Conservation (phyloP, 2,329 filamentous ascomycete genomes). For the Cryphonectria japonica region DNA sequence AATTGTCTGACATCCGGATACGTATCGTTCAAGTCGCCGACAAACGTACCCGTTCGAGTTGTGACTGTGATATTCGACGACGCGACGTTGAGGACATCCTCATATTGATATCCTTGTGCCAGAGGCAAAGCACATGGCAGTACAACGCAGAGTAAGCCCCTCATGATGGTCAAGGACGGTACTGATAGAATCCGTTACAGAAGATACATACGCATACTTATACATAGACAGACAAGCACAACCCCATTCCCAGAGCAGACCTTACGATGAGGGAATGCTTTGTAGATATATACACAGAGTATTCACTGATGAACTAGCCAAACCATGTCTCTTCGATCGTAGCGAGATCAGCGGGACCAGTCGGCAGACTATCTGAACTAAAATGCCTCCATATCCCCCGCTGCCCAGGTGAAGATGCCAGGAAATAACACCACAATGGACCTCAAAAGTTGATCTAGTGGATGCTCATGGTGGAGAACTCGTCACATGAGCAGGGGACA, state of each 20-base stretch:
- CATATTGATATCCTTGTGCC: slow-evolving; percentile 6
- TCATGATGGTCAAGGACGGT: neutral
- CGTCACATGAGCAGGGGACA: slow-evolving; percentile 6
- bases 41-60: slow-evolving; percentile 13
- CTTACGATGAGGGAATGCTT: neutral
- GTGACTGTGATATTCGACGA: slow-evolving; percentile 13
- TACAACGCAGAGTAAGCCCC: neutral
- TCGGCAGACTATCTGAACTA: neutral
- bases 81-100: neutral
- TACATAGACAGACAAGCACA: neutral
- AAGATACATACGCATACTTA: neutral
- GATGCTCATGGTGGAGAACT: slow-evolving; percentile 1
- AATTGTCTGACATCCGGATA: slow-evolving; percentile 18
- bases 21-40: slow-evolving; percentile 12
- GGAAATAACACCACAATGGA: neutral
- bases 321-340: neutral
- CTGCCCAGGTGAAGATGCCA: neutral
- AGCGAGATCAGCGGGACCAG: neutral
- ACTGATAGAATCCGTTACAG: neutral
- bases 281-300: neutral
- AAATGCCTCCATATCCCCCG: neutral
- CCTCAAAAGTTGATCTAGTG: neutral
- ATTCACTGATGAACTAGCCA: neutral
- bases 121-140: neutral
- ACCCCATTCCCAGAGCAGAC: neutral